Percentiles rank a stretch among this genome's conserved stretches.
These are phyloP conservation scores for Yamadazyma jaroonii DNA, from an alignment of 1,139 yeast genomes.

Conservation along the genomic window DNA sequence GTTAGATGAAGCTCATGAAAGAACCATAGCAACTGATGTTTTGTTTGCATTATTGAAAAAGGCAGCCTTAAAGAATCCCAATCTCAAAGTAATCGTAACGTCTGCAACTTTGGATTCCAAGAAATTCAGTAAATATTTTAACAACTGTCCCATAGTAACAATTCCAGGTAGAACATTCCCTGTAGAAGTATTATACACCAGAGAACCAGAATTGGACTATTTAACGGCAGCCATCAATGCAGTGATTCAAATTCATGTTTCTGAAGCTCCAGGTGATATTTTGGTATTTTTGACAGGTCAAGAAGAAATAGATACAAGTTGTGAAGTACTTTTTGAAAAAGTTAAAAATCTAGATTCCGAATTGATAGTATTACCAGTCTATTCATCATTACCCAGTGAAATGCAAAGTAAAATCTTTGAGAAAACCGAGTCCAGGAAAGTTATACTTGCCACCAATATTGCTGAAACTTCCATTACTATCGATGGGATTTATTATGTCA, in stretches of 20 bases:
- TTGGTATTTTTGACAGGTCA: constrained; percentile 86
- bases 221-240: constrained; percentile 78
- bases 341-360: constrained; percentile 70
- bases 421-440: constrained; percentile 72
- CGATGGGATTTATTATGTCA: constrained; percentile 73
- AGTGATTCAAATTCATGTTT: constrained; percentile 75
- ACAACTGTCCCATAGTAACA: constrained; percentile 72
- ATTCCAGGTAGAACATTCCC: constrained; percentile 92
- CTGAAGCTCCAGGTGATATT: constrained; percentile 79
- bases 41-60: constrained; percentile 79
- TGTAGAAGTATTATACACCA: constrained; percentile 74
- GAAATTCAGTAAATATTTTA: constrained; percentile 77
- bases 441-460: constrained; percentile 74
- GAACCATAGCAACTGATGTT: constrained; percentile 93
- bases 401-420: constrained; percentile 72
- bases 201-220: constrained; percentile 83
- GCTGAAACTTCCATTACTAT: constrained; percentile 83
- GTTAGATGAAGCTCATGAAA: constrained; percentile 95
- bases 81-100: constrained; percentile 75
- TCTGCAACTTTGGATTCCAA: constrained; percentile 90
- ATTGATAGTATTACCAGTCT: constrained; percentile 80
- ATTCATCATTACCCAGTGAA: constrained; percentile 74
- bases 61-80: constrained; percentile 69
- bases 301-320: constrained; percentile 89
- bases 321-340: constrained; percentile 68